Evolutionary conservation across 768 basidiomycete species (phyloP), one percentile per base, ranked within the genome.

Genomic region (Botryobasidium botryosum): DNA sequence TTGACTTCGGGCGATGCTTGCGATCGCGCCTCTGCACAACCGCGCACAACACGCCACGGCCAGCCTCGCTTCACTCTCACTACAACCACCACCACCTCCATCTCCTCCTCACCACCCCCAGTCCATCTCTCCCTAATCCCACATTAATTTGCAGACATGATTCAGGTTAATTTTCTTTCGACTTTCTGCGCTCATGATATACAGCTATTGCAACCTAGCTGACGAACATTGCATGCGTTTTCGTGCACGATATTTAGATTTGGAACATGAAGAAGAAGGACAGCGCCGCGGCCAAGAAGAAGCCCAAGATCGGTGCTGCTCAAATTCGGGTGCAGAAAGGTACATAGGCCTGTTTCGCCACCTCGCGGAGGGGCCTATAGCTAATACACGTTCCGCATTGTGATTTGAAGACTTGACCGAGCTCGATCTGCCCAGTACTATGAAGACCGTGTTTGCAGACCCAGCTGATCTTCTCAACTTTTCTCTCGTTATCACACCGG

Each of bases 251-350:
- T n/a, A n/a, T n/a, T n/a, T n/a, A 99, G 94, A 96, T 99, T 57
- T 96, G 94, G 82, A 86, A 79, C 53, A 88, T 99, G 82, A 97
- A 97, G 78, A 97, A 97, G 79, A 85, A 80, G 56, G 88, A 96
- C 69, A 87, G 97, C 57, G 85, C 85, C 45, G 88, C 90, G 44
- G 79, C 86, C 5, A 96, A 88, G 82, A 92, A 77, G 76, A 86
- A 82, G 71, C 94, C 94, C 35, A 96, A 92, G 75, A 94, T 88
- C 36, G 87, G 85, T 57, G 92, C 94, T 13, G 94, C 94, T 24
- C 91, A 96, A 64, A 84, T 99, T 61, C 75, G 94, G 46, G 92
- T 99, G n/a, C 94, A 99, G 71, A 99, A 97, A 71, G 94, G 94
- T 88, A 49, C 47, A 67, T 52, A 21, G 26, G 15, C 36, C 15